phyloP scores from a whole-genome alignment of 2,329 filamentous ascomycete species.

The Colletotrichum endophyticum region DNA sequence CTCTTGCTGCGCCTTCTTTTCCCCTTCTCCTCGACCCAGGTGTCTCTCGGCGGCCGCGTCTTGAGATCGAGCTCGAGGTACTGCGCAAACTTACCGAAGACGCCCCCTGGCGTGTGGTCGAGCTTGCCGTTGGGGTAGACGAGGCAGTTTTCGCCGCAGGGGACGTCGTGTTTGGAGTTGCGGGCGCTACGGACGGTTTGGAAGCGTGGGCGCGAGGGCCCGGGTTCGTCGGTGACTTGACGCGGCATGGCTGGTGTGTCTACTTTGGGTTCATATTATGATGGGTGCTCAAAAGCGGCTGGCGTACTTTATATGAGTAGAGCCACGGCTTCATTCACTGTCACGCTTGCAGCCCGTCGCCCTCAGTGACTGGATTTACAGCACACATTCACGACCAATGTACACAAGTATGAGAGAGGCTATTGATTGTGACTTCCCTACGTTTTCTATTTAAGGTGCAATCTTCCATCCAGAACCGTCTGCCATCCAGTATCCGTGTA shows the following conservation, averaged over 20 bases:
- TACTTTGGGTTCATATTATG: neutral
- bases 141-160: neutral
- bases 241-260: neutral
- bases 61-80: conserved; percentile 4
- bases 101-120: neutral
- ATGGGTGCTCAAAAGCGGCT: accelerated
- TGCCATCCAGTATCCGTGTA: neutral
- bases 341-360: accelerated
- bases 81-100: neutral
- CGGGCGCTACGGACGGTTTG: neutral
- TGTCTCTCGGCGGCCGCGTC: neutral
- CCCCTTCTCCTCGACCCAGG: neutral
- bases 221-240: neutral
- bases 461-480: neutral
- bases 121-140: neutral
- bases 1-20: neutral
- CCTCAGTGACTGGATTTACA: neutral
- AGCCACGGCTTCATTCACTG: accelerated
- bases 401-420: neutral
- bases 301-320: neutral
- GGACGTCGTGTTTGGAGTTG: neutral
- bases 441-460: neutral
- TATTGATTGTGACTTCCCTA: neutral
- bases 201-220: neutral
- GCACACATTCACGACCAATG: neutral